A percentile compares a stretch with the other conserved stretches of the same genome.
Conservation (phyloP, 352 stramenopile species). For the Blastocystis sp. region DNA sequence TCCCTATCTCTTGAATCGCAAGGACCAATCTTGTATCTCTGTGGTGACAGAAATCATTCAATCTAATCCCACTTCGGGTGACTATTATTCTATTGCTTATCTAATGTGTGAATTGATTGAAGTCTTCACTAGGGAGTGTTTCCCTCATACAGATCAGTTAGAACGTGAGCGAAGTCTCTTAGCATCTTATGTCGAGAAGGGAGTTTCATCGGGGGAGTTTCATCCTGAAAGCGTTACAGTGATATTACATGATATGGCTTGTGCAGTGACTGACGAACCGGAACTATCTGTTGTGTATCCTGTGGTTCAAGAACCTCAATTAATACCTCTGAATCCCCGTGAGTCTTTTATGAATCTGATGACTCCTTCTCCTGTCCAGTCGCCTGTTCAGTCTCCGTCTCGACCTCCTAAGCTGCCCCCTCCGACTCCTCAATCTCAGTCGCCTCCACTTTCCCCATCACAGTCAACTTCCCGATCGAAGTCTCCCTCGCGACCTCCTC, state of each 20-base stretch:
- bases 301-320: background rate
- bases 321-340: background rate
- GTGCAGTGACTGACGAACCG: background rate
- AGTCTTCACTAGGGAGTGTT: background rate
- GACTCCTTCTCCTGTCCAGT: background rate
- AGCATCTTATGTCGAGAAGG: background rate
- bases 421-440: background rate
- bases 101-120: background rate
- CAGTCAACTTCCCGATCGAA: no score
- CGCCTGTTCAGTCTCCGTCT: background rate
- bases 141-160: background rate
- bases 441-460: background rate
- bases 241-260: background rate
- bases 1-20: constrained; percentile 30
- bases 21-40: background rate
- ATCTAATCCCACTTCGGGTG: background rate
- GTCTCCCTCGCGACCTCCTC: background rate
- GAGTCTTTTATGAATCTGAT: background rate
- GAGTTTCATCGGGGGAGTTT: background rate
- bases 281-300: background rate
- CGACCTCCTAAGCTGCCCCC: background rate
- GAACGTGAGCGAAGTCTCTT: background rate
- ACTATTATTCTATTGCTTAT: background rate
- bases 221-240: background rate
- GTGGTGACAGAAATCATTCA: background rate